phyloP scores from a whole-genome alignment of 2,329 filamentous ascomycete species.

The Verticillium albo-atrum region DNA sequence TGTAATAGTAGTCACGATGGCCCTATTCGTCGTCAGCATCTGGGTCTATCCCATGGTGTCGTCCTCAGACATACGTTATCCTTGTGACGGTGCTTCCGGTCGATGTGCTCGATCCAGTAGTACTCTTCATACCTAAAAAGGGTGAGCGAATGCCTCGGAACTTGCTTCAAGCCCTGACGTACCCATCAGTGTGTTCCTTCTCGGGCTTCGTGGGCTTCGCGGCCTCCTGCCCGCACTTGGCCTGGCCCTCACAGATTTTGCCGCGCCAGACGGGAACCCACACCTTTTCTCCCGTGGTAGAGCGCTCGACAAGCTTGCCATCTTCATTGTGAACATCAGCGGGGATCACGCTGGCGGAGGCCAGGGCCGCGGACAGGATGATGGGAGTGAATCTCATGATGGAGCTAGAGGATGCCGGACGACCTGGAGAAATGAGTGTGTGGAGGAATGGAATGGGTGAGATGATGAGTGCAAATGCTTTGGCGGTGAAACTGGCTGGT shows the following conservation, averaged over 20 bases:
- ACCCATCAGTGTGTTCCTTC: background rate
- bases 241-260: background rate
- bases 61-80: background rate
- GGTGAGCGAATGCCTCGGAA: background rate
- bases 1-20: background rate
- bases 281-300: background rate
- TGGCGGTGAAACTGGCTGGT: background rate
- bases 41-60: background rate
- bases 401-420: background rate
- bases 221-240: background rate
- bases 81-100: background rate
- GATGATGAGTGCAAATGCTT: background rate
- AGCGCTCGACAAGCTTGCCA: background rate
- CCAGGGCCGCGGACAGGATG: background rate
- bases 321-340: background rate
- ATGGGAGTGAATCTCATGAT: slow-evolving; percentile 5
- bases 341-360: background rate
- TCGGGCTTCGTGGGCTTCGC: background rate
- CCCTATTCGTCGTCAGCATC: background rate
- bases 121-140: background rate
- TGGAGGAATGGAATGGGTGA: background rate
- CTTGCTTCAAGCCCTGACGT: background rate
- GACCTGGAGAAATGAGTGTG: background rate
- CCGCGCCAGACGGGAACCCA: background rate
- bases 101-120: slow-evolving; percentile 2